Conservation (phyloP, 2,329 filamentous ascomycete genomes). For the Pseudomassariella vexata region DNA sequence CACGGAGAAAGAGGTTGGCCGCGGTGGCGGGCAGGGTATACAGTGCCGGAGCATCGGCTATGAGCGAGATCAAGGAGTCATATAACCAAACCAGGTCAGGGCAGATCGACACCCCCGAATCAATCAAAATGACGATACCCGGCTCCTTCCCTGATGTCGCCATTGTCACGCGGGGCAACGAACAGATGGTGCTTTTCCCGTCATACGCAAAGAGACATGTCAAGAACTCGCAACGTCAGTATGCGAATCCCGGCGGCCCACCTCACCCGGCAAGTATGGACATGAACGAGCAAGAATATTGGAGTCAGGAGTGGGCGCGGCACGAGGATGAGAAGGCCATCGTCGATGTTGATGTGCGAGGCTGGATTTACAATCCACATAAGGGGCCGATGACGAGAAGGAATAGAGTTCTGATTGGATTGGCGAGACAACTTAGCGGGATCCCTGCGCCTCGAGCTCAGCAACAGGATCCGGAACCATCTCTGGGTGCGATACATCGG, state of each 20-base stretch:
- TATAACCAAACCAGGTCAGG: conserved; percentile 47
- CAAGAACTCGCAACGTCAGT: conserved; percentile 31
- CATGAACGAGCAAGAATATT: conserved; percentile 64
- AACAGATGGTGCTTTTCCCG: conserved; percentile 93
- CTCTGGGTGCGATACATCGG: conserved; percentile 26
- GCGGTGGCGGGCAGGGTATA: conserved; percentile 54
- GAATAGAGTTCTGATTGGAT: conserved; percentile 78
- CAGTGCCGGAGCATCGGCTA: conserved; percentile 48
- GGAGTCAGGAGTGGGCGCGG: conserved; percentile 71
- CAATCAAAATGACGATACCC: conserved; percentile 50
- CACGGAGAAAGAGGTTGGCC: conserved; percentile 72
- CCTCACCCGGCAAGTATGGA: conserved; percentile 32
- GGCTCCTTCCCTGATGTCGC: conserved; percentile 79
- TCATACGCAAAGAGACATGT: conserved; percentile 79
- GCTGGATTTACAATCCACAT: conserved; percentile 90
- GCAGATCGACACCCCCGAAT: conserved; percentile 26
- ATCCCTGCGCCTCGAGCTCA: conserved; percentile 62
- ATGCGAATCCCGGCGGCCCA: conserved; percentile 26
- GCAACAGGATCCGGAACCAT: conserved; percentile 18
- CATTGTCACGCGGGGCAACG: conserved; percentile 72
- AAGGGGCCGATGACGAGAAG: conserved; percentile 78
- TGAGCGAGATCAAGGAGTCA: conserved; percentile 53
- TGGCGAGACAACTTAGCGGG: conserved; percentile 83
- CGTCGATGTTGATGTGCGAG: conserved; percentile 89
- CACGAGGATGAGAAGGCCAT: conserved; percentile 78